These are phyloP conservation scores for Umbellularia californica DNA, from an alignment of 164 flowering plant species.

Conservation along the genomic window DNA sequence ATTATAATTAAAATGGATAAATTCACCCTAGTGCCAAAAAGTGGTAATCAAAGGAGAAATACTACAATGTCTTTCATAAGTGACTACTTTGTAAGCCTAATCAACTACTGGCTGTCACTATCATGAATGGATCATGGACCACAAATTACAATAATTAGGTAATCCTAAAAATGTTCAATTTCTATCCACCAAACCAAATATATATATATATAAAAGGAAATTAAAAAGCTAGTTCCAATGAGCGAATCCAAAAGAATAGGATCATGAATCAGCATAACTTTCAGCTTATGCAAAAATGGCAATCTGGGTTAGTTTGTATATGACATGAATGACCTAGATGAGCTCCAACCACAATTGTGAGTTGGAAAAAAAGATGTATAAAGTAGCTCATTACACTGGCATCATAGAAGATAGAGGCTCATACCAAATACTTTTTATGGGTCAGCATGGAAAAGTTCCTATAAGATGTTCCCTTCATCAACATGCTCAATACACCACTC, in stretches of 20 bases:
- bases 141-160: too few relatives aligned
- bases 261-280: not conserved
- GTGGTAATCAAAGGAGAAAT: not conserved
- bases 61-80: too few relatives aligned
- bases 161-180: not conserved
- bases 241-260: not conserved
- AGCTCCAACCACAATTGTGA: not conserved
- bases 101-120: not conserved
- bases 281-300: not conserved
- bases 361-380: too few relatives aligned
- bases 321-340: not conserved
- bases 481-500: slow-evolving; percentile 47
- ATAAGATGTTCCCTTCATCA: slow-evolving; percentile 40
- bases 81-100: not conserved
- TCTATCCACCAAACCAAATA: not conserved
- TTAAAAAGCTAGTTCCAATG: not conserved
- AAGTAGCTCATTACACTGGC: not conserved
- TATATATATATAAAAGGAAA: not conserved
- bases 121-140: not conserved
- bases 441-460: slow-evolving; percentile 31
- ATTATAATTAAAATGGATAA: too few relatives aligned
- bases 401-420: not conserved
- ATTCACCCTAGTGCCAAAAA: too few relatives aligned
- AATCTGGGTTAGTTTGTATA: not conserved
- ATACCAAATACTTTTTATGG: slow-evolving; percentile 53